Percentiles rank a stretch among this genome's conserved stretches.
Conservation (phyloP, 345 rosid species). For the Sonneratia caseolaris region DNA sequence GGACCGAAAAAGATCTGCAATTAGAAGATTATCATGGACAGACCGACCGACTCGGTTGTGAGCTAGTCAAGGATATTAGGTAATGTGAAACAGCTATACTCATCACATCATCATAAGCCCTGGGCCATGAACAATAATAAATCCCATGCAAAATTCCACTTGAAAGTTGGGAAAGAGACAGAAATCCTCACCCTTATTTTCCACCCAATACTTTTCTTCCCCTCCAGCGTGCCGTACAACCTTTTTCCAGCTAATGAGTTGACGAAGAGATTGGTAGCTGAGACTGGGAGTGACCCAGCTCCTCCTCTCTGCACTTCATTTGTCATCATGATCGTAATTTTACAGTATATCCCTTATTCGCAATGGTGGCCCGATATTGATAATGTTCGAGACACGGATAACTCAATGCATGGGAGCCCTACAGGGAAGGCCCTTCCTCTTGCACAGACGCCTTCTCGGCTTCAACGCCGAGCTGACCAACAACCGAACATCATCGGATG, state of each 20-base stretch:
- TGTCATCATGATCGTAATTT: neutral
- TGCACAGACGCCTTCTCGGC: constrained; percentile 38
- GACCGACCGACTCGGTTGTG: too few species aligned
- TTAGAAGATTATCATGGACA: too few species aligned
- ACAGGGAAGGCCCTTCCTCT: constrained; percentile 63
- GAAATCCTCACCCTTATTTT: neutral
- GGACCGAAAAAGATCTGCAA: too few species aligned
- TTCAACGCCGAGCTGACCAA: constrained; percentile 33
- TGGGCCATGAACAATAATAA: neutral
- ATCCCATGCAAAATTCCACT: constrained; percentile 1
- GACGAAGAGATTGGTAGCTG: neutral
- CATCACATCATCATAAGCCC: neutral
- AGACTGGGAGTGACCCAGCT: too few species aligned
- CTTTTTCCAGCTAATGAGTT: constrained; percentile 1
- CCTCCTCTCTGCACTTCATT: neutral
- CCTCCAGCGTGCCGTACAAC: neutral
- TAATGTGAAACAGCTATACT: too few species aligned
- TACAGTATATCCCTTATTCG: neutral
- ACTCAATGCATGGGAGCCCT: constrained; percentile 40
- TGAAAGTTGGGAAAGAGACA: neutral
- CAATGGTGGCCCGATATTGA: neutral
- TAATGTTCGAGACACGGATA: neutral
- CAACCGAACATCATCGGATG: constrained; percentile 39
- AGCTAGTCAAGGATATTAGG: too few species aligned
- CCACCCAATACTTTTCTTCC: neutral